Conservation (phyloP, 495 filamentous ascomycete species). For the Talaromyces trachyspermus region DNA sequence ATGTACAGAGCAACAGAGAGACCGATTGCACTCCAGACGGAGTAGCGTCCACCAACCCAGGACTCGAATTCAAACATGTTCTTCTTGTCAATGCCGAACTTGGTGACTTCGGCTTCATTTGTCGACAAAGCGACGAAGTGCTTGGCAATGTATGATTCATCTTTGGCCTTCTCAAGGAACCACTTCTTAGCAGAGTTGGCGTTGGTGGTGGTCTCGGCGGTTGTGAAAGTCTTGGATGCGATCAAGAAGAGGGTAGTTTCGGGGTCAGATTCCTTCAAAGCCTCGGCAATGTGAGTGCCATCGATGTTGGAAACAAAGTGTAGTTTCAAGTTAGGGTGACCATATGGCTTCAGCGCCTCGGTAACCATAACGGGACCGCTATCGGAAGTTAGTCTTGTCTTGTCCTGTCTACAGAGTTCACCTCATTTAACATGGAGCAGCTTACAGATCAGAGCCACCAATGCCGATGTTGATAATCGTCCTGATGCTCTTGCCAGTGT, state of each 20-base stretch:
- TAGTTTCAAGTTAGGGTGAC: conserved; percentile 70
- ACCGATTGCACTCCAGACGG: conserved; percentile 97
- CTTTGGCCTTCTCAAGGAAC: conserved; percentile 86
- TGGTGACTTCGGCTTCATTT: conserved; percentile 88
- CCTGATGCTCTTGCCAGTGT: conserved; percentile 93
- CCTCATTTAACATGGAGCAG: conserved; percentile 9
- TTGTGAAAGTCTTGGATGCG: conserved; percentile 99
- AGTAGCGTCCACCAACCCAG: conserved; percentile 98
- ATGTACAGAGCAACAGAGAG: conserved; percentile 90
- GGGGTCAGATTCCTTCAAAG: conserved; percentile 77
- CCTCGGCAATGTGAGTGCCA: conserved; percentile 94
- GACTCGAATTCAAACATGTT: conserved; percentile 99
- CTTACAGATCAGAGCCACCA: conserved; percentile 95
- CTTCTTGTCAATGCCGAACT: conserved; percentile 94
- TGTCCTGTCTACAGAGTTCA: not conserved
- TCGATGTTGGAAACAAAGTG: conserved; percentile 99
- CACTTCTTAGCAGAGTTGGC: conserved; percentile 93
- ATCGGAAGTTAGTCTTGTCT: conserved; percentile 24
- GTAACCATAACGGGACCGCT: conserved; percentile 98
- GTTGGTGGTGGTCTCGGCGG: conserved; percentile 93
- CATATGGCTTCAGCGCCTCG: conserved; percentile 92
- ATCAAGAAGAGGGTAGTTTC: conserved; percentile 97
- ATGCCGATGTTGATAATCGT: conserved; percentile 98
- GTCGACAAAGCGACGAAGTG: conserved; percentile 98
- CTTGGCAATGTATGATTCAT: conserved; percentile 74